phyloP scores from a whole-genome alignment of 176 grass and related monocot genomes.

The Oryza australiensis region DNA sequence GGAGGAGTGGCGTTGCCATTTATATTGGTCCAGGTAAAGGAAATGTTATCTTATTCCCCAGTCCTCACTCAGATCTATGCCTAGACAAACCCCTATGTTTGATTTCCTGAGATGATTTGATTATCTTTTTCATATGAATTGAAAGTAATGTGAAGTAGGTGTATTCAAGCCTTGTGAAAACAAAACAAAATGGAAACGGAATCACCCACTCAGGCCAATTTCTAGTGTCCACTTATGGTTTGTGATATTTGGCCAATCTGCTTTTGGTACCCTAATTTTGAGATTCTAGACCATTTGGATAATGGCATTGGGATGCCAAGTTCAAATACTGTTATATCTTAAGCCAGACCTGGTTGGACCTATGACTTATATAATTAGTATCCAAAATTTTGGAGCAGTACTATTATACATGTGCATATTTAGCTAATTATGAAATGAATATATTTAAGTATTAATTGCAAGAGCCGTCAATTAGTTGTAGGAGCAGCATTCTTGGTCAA shows the following conservation, averaged over 20 bases:
- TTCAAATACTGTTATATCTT: neutral
- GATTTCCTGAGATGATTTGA: neutral
- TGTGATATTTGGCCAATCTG: neutral
- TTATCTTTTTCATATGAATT: constrained; percentile 1
- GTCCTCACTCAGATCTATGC: neutral
- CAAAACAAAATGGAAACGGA: constrained; percentile 5
- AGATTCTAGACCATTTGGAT: neutral
- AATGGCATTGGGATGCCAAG: neutral
- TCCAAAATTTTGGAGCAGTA: constrained; percentile 7
- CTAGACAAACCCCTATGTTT: constrained; percentile 12
- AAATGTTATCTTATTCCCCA: constrained; percentile 17
- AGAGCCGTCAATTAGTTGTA: neutral
- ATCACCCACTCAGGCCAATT: neutral
- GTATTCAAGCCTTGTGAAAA: constrained; percentile 2
- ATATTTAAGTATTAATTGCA: constrained; percentile 8
- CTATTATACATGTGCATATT: neutral
- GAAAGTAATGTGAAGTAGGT: constrained; percentile 2
- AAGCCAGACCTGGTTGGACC: neutral
- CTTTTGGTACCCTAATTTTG: neutral
- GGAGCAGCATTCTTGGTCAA: constrained; percentile 2
- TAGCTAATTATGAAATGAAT: constrained; percentile 1
- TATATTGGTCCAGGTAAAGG: constrained; percentile 89
- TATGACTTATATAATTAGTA: constrained; percentile 14
- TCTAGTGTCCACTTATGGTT: neutral
- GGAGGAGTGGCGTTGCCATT: constrained; percentile 96